Evolutionary conservation across 495 filamentous ascomycete genomes (phyloP).

Genomic region (Xylaria scruposa): DNA sequence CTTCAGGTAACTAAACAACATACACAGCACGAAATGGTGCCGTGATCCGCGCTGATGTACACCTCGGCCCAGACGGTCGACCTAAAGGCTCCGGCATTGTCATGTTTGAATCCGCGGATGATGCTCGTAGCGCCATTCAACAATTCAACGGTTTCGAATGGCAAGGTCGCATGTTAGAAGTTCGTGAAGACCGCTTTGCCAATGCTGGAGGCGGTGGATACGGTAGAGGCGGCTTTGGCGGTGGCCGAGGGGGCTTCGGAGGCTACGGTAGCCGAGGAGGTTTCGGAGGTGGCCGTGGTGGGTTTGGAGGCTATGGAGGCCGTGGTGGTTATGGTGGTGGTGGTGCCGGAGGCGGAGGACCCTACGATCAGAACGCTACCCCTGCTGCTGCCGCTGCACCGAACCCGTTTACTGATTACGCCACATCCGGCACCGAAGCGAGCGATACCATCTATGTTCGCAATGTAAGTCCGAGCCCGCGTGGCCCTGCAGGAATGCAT

Average conservation of each 20-base stretch:
- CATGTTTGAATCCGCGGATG: slow-evolving; percentile 91
- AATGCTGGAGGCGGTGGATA: slow-evolving; percentile 61
- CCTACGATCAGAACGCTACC: slow-evolving; percentile 46
- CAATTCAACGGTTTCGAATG: slow-evolving; percentile 99
- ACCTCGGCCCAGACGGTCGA: slow-evolving; percentile 87
- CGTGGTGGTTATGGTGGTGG: slow-evolving; percentile 44
- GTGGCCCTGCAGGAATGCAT: slow-evolving; percentile 4
- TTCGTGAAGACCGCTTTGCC: slow-evolving; percentile 96
- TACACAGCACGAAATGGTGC: slow-evolving; percentile 67
- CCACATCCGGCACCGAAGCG: slow-evolving; percentile 84
- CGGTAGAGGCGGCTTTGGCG: slow-evolving; percentile 62
- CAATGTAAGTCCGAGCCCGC: slow-evolving; percentile 72
- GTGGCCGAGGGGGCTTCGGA: slow-evolving; percentile 64
- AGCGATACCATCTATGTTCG: slow-evolving; percentile 90
- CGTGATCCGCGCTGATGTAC: slow-evolving; percentile 95
- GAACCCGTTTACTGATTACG: slow-evolving; percentile 95
- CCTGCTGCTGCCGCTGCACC: slow-evolving; percentile 58
- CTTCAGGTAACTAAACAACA: slow-evolving; percentile 1
- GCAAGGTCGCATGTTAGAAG: slow-evolving; percentile 92
- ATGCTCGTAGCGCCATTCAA: slow-evolving; percentile 92
- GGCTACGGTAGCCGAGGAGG: slow-evolving; percentile 58
- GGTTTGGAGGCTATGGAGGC: slow-evolving; percentile 50
- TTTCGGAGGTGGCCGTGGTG: slow-evolving; percentile 51
- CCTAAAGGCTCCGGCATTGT: slow-evolving; percentile 97
- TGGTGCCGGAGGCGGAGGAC: slow-evolving; percentile 50